phyloP scores from a whole-genome alignment of 345 rosid species.

The Melastoma malabathricum region DNA sequence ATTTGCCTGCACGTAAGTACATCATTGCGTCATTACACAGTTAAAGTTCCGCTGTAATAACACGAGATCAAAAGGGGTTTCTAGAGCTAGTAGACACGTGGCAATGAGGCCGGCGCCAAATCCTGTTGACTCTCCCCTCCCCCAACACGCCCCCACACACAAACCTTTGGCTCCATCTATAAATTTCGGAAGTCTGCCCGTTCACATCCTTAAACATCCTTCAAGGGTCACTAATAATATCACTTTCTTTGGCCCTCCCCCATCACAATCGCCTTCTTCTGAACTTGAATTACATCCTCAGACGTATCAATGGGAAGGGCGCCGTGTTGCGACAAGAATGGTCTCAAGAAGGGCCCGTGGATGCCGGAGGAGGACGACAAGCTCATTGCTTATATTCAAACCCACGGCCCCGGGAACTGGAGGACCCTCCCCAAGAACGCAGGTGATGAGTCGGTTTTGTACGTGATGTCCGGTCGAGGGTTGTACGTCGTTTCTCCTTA shows the following conservation, averaged over 20 bases:
- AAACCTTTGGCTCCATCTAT: constrained; percentile 13
- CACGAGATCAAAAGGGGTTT: too few species aligned
- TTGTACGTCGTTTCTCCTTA: neutral
- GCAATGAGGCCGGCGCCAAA: constrained; percentile 85
- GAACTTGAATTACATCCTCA: neutral
- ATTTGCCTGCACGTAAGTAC: too few species aligned
- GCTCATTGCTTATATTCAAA: constrained; percentile 50
- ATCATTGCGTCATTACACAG: too few species aligned
- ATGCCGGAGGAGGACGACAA: constrained; percentile 77
- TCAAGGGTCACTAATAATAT: neutral
- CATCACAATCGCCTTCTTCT: neutral
- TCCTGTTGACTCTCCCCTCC: constrained; percentile 40
- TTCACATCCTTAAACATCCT: neutral
- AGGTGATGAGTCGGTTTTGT: constrained; percentile 19
- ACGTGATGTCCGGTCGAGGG: neutral
- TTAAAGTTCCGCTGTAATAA: too few species aligned
- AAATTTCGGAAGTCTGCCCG: neutral
- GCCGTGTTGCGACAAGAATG: constrained; percentile 82
- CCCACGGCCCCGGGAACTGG: constrained; percentile 85
- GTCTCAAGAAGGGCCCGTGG: constrained; percentile 90
- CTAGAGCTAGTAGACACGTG: too few species aligned
- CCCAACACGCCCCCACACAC: constrained; percentile 18
- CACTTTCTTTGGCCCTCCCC: constrained; percentile 8
- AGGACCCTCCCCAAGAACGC: constrained; percentile 92
- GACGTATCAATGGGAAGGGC: constrained; percentile 49